Evolutionary conservation across 257 asterid species (phyloP), one percentile per base, ranked within the genome.

Genomic region (Fraxinus cuspidata): DNA sequence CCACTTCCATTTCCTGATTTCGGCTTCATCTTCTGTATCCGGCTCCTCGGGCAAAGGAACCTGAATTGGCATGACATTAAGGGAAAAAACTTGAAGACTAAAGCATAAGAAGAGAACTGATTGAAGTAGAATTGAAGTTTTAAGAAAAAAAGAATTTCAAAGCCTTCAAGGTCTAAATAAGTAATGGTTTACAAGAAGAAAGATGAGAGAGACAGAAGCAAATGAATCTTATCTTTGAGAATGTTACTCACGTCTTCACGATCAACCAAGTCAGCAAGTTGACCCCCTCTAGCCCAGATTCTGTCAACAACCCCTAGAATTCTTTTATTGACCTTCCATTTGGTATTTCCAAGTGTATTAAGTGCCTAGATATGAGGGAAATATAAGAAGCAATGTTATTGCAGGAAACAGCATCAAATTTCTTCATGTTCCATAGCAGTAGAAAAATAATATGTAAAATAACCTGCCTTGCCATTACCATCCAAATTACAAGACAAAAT

Each of bases 271-370:
- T 89, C 97, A 16, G 96, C 99, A 76, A 96, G 83, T 67, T 89
- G 84, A 13, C 98, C 98, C 66, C 98, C 98, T 80, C 83, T 86
- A 72, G 97, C 91, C 99, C 99, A 96, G 78, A 96, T 87, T 84
- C 99, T 87, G 83, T 93, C 98, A 47, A 96, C 79, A 42, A 92
- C 83, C 82, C 91, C 81, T 74, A 96, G 89, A 70, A 93, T 83
- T 88, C 91, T 92, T 84, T 88, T 96, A 86, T 93, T 96, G 78
- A 93, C 88, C 92, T 90, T 92, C 99, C 99, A 96, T 81, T 90
- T 96, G 66, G 98, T 93, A 83, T 82, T 88, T 67, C 99, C 98
- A 71, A 96, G 98, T 12, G 96, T 90, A 82, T 93, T 78, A 79
- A 96, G 97, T 72, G 98, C 98, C 99, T 93, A 85, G 19, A 81